Conservation (phyloP, 2,329 filamentous ascomycete species). For the Cercospora citrullina region DNA sequence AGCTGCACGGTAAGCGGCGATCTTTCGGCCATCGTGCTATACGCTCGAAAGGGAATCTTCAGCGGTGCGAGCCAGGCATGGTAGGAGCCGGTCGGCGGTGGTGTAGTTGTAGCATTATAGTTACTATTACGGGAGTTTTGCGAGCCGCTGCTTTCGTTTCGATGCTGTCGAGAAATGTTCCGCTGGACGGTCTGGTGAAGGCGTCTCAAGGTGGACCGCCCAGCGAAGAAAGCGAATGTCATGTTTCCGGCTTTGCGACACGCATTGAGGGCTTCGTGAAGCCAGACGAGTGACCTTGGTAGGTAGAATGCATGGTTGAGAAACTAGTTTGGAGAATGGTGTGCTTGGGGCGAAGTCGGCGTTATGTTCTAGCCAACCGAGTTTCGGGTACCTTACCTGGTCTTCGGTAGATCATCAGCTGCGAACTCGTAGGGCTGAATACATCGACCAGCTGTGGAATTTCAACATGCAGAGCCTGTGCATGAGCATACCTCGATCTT, state of each 20-base stretch:
- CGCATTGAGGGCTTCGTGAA: slow-evolving; percentile 13
- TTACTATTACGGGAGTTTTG: slow-evolving; percentile 21
- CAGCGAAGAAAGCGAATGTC: slow-evolving; percentile 32
- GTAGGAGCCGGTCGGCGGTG: slow-evolving; percentile 43
- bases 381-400: slow-evolving; percentile 4
- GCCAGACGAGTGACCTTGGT: background rate
- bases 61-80: slow-evolving; percentile 52
- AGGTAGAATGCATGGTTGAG: slow-evolving; percentile 8
- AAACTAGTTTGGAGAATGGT: background rate
- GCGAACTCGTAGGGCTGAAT: slow-evolving; percentile 13
- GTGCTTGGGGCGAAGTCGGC: slow-evolving; percentile 11
- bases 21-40: slow-evolving; percentile 68
- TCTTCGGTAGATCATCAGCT: background rate
- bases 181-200: slow-evolving; percentile 39
- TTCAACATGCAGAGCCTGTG: background rate
- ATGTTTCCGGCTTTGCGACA: slow-evolving; percentile 25
- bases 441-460: background rate
- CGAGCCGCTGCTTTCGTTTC: slow-evolving; percentile 23
- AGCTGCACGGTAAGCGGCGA: slow-evolving; percentile 80
- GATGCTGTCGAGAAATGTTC: slow-evolving; percentile 35
- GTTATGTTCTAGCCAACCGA: background rate
- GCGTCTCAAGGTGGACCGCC: slow-evolving; percentile 33
- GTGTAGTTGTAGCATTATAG: slow-evolving; percentile 12
- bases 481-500: background rate
- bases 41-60: slow-evolving; percentile 53